These are phyloP conservation scores for Strigomonas culicis DNA, from an alignment of 208 protist species.

Conservation along the genomic window DNA sequence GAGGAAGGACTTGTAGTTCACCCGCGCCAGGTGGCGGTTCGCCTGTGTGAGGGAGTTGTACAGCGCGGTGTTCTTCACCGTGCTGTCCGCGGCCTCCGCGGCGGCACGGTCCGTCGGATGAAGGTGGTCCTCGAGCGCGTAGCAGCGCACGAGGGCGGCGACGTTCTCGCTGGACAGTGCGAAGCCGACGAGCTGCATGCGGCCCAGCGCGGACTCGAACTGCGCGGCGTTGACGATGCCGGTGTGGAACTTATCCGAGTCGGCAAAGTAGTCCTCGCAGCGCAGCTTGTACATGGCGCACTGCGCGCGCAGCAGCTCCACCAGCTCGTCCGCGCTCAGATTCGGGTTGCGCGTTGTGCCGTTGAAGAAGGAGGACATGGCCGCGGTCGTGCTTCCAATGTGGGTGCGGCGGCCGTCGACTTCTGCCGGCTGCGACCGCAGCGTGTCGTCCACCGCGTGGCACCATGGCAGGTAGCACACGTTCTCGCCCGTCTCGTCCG, in stretches of 20 bases:
- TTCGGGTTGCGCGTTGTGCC: constrained; percentile 28
- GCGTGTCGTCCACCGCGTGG: constrained; percentile 46
- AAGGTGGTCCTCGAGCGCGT: too few species aligned
- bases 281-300: constrained; percentile 70
- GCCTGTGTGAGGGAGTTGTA: constrained; percentile 15
- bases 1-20: constrained; percentile 76
- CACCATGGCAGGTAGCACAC: constrained; percentile 80
- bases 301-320: constrained; percentile 58
- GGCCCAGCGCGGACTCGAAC: constrained; percentile 79
- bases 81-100: neutral
- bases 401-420: neutral
- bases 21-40: too few species aligned
- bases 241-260: constrained; percentile 85
- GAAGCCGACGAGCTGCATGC: constrained; percentile 74
- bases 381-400: neutral
- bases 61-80: neutral
- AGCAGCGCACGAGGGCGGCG: constrained; percentile 53
- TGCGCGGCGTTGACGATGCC: constrained; percentile 70
- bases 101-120: constrained; percentile 12
- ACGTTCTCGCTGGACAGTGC: constrained; percentile 62
- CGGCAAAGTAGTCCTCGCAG: constrained; percentile 72
- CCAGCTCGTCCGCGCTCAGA: constrained; percentile 41
- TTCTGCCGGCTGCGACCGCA: constrained; percentile 11
- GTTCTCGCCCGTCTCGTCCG: constrained; percentile 55
- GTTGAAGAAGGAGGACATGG: constrained; percentile 12